Evolutionary conservation across 768 basidiomycete species (phyloP).

Genomic region (Rhodotorula babjevae): DNA sequence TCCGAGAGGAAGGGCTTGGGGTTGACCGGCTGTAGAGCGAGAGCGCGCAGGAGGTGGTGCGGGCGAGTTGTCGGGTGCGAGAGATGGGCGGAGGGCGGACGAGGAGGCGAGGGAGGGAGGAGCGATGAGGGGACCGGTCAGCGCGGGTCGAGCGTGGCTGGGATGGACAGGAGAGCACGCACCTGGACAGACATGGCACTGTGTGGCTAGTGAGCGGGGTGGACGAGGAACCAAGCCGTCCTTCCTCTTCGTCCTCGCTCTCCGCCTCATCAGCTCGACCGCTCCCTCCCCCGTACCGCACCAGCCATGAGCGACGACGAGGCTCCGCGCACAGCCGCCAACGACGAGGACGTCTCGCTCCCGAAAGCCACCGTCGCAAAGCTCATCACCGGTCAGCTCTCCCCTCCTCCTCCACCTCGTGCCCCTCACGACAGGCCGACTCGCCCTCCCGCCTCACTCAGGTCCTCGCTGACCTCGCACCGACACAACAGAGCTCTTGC

Average conservation of each 20-base stretch:
- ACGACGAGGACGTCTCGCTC: slow-evolving; percentile 88
- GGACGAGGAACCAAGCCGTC: not conserved
- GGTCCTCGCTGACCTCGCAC: slow-evolving; percentile 4
- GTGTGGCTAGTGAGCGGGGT: not conserved
- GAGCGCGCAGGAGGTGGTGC: not conserved
- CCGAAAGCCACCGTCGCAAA: slow-evolving; percentile 97
- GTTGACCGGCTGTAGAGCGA: slow-evolving; percentile 80
- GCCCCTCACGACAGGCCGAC: no score
- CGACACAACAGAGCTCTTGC: slow-evolving; percentile 67
- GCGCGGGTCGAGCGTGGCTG: not conserved
- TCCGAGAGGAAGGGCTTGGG: slow-evolving; percentile 99
- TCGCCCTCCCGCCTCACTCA: no score
- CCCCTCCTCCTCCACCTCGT: not conserved
- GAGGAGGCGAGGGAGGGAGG: not conserved
- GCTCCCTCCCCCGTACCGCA: no score
- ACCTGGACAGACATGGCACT: slow-evolving; percentile 20
- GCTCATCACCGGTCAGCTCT: slow-evolving; percentile 75
- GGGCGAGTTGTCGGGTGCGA: no score
- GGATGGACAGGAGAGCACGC: not conserved
- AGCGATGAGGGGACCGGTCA: not conserved
- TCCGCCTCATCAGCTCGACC: not conserved
- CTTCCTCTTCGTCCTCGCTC: not conserved
- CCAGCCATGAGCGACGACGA: slow-evolving; percentile 71
- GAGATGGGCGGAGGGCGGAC: not conserved
- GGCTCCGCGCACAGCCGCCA: slow-evolving; percentile 60